Conservation (phyloP, 2,329 filamentous ascomycete species). For the Macrophomina phaseolina region DNA sequence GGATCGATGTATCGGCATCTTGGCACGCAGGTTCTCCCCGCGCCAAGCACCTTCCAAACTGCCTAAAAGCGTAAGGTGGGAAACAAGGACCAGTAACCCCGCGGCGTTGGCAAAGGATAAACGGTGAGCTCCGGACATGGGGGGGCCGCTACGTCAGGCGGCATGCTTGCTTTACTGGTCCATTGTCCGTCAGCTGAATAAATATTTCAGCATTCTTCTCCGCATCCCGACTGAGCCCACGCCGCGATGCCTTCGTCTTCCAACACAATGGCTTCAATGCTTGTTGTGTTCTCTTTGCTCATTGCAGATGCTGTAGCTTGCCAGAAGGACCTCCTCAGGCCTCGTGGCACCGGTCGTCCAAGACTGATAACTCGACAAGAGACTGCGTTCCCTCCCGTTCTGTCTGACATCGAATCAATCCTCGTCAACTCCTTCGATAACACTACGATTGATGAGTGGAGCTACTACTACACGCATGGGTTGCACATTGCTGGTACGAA, state of each 20-base stretch:
- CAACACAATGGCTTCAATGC: conserved; percentile 5
- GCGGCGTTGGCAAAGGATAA: background rate
- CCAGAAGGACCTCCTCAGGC: conserved; percentile 7
- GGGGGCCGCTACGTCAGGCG: conserved; percentile 12
- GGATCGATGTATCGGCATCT: background rate
- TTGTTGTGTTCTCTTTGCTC: conserved; percentile 8
- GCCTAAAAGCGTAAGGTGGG: conserved; percentile 14
- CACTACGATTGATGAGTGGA: conserved; percentile 45
- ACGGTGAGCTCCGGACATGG: background rate
- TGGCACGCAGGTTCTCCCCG: conserved; percentile 11
- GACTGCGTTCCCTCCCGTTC: conserved; percentile 39
- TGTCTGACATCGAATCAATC: conserved; percentile 46
- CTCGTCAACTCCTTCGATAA: conserved; percentile 49
- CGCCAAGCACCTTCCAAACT: conserved; percentile 20
- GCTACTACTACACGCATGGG: conserved; percentile 45
- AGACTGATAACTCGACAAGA: conserved; percentile 37
- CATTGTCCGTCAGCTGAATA: background rate
- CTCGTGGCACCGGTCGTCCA: conserved; percentile 19
- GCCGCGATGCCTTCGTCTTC: background rate
- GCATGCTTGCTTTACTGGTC: background rate
- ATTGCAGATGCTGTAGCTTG: conserved; percentile 8
- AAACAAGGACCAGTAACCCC: background rate
- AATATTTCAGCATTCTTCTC: conserved; percentile 10
- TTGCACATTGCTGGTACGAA: conserved; percentile 42
- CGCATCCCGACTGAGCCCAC: background rate